Conservation (phyloP, 495 filamentous ascomycete genomes). For the Apodospora peruviana region DNA sequence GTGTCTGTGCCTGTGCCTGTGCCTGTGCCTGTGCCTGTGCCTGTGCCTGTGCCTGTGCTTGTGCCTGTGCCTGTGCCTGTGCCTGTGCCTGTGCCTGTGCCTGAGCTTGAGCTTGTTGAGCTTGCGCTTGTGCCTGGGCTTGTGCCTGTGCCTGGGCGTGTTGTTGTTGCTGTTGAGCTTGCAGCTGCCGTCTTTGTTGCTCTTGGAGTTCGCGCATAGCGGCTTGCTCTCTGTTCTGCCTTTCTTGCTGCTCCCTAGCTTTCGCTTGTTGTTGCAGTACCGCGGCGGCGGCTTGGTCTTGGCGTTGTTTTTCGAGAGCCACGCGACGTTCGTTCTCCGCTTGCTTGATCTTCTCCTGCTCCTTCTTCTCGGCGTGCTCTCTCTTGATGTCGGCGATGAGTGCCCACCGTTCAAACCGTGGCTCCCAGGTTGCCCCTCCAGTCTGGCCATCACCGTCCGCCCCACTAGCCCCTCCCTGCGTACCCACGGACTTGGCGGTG, state of each 20-base stretch:
- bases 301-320: slow-evolving; percentile 41
- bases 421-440: slow-evolving; percentile 66
- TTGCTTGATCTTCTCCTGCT: slow-evolving; percentile 52
- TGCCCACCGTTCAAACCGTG: slow-evolving; percentile 87
- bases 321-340: slow-evolving; percentile 64
- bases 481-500: slow-evolving; percentile 51
- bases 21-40: slow-evolving; percentile 42
- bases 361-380: slow-evolving; percentile 67
- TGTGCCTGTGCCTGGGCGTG: slow-evolving; percentile 26
- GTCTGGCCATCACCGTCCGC: slow-evolving; percentile 69
- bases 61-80: slow-evolving; percentile 32
- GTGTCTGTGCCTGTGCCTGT: slow-evolving; percentile 47
- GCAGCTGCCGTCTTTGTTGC: slow-evolving; percentile 20
- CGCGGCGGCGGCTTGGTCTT: slow-evolving; percentile 22
- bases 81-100: slow-evolving; percentile 30
- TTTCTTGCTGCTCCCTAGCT: slow-evolving; percentile 3
- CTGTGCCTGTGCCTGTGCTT: slow-evolving; percentile 41
- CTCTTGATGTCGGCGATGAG: slow-evolving; percentile 77
- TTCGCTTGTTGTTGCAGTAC: background rate
- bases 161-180: slow-evolving; percentile 12
- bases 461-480: slow-evolving; percentile 53
- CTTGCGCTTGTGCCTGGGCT: slow-evolving; percentile 30
- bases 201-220: slow-evolving; percentile 16
- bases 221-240: slow-evolving; percentile 21
- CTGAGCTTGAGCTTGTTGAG: slow-evolving; percentile 31